phyloP scores from a whole-genome alignment of 306 rosid species.

The Canavalia ensiformis region DNA sequence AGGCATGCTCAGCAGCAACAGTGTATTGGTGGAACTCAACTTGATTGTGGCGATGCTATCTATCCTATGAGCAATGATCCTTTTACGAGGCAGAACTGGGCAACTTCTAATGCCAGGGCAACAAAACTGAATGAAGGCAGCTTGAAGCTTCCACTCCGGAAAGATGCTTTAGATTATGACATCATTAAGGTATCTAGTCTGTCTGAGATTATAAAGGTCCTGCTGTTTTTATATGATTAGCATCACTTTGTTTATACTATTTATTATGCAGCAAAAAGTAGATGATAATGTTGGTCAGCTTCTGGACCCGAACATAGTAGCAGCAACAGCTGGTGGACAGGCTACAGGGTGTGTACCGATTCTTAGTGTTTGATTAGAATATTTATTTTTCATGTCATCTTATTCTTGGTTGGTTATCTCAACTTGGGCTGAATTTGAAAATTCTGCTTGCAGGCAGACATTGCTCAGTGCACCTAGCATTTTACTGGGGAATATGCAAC shows the following conservation, averaged over 20 bases:
- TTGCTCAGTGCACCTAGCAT: constrained; percentile 54
- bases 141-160: constrained; percentile 58
- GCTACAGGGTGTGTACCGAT: constrained; percentile 66
- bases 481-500: constrained; percentile 58
- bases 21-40: constrained; percentile 54
- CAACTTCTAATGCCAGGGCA: constrained; percentile 58
- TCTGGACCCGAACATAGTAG: constrained; percentile 55
- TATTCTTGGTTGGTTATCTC: constrained; percentile 11
- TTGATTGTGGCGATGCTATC: constrained; percentile 49
- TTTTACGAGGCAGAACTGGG: constrained; percentile 59
- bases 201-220: constrained; percentile 18
- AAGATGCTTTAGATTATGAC: constrained; percentile 63
- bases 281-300: constrained; percentile 54
- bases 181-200: constrained; percentile 61
- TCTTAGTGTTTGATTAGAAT: constrained; percentile 25
- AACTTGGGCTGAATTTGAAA: constrained; percentile 40
- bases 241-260: constrained; percentile 34
- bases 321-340: constrained; percentile 59
- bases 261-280: constrained; percentile 65
- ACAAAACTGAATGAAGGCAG: constrained; percentile 59
- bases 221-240: constrained; percentile 20
- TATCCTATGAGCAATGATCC: constrained; percentile 56
- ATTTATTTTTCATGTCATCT: constrained; percentile 34
- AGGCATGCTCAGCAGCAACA: constrained; percentile 64
- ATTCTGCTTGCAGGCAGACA: constrained; percentile 64